Percentiles rank a stretch among this genome's conserved stretches.
Conservation (phyloP, 2,329 filamentous ascomycete genomes). For the Didymella exigua region DNA sequence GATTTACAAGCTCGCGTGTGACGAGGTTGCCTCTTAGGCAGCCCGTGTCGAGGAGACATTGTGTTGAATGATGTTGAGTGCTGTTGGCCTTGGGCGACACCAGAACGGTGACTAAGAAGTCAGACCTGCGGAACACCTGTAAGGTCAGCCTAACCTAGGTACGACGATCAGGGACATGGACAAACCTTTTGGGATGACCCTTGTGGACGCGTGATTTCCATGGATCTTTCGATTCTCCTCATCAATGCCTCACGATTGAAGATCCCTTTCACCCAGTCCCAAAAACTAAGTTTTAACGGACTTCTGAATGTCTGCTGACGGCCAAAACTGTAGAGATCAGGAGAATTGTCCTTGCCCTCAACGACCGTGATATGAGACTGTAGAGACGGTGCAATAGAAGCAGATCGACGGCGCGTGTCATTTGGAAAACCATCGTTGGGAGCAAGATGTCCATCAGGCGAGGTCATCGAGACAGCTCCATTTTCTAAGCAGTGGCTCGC, state of each 20-base stretch:
- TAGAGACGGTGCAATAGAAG: background rate
- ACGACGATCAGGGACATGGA: background rate
- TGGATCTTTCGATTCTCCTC: background rate
- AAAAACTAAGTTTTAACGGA: background rate
- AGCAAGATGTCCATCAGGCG: no score
- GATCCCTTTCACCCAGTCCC: background rate
- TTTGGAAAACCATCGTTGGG: no score
- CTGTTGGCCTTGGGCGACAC: background rate
- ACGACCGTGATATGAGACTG: background rate
- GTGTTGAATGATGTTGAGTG: background rate
- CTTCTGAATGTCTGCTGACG: background rate
- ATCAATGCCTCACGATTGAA: background rate
- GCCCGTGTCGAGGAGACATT: conserved; percentile 1
- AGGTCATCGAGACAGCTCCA: no score
- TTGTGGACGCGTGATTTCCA: no score
- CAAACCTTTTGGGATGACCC: no score
- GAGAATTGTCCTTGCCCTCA: background rate
- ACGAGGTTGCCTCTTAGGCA: background rate
- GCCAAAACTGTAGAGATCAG: background rate
- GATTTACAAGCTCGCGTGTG: background rate
- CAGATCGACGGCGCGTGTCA: background rate
- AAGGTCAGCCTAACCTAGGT: background rate
- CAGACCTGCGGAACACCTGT: background rate
- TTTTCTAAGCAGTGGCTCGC: background rate
- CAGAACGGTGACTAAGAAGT: background rate